A percentile compares a stretch with the other conserved stretches of the same genome.
Evolutionary conservation across 192 early-diverging fungal species (phyloP).

Genomic region (Coemansia sp.): DNA sequence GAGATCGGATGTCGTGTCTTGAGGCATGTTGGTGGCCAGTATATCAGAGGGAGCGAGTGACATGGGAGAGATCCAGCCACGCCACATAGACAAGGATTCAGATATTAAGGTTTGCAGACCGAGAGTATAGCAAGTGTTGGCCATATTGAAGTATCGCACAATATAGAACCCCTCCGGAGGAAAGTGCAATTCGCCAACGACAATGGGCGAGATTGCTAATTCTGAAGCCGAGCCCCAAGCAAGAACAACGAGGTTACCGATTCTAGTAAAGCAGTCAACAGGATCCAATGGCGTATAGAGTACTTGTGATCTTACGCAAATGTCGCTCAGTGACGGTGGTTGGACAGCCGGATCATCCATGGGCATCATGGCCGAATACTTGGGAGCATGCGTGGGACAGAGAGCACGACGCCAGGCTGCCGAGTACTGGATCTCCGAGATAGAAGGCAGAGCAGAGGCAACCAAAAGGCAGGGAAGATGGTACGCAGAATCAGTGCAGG

Average conservation of each 20-base stretch:
- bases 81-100: background rate
- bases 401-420: conserved; percentile 43
- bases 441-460: background rate
- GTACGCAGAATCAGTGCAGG: conserved; percentile 36
- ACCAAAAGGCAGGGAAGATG: conserved; percentile 42
- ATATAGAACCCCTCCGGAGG: conserved; percentile 7
- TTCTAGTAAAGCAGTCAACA: background rate
- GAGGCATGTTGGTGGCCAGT: background rate
- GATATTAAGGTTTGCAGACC: background rate
- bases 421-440: conserved; percentile 24
- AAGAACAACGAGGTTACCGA: conserved; percentile 19
- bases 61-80: conserved; percentile 11
- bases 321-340: conserved; percentile 5
- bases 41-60: background rate
- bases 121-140: conserved; percentile 1
- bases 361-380: conserved; percentile 45
- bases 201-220: background rate
- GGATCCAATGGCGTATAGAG: background rate
- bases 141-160: conserved; percentile 10
- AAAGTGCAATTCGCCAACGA: background rate
- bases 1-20: background rate
- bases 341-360: conserved; percentile 14
- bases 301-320: conserved; percentile 15
- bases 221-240: conserved; percentile 1
- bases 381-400: conserved; percentile 32